These are phyloP conservation scores for Steccherinum ochraceum DNA, from an alignment of 768 basidiomycete species.

Conservation along the genomic window DNA sequence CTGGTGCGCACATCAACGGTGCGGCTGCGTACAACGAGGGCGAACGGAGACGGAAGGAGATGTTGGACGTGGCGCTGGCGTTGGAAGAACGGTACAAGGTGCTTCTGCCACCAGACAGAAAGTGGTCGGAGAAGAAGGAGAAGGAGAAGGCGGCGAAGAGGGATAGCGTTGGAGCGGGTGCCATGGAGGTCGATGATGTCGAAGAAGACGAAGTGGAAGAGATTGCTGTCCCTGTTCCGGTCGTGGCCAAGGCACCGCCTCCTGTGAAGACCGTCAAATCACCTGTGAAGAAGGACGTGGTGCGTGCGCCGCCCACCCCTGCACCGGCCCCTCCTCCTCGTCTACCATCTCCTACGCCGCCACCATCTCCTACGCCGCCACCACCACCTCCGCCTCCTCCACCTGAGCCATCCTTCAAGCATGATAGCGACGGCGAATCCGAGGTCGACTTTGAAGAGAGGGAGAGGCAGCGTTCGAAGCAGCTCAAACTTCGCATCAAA, in stretches of 20 bases:
- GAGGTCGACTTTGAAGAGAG: slow-evolving; percentile 27
- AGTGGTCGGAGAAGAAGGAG: slow-evolving; percentile 15
- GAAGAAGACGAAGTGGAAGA: slow-evolving; percentile 8
- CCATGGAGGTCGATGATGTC: slow-evolving; percentile 4
- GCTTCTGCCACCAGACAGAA: slow-evolving; percentile 61
- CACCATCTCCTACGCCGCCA: not conserved
- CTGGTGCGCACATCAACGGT: slow-evolving; percentile 32
- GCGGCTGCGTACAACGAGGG: slow-evolving; percentile 45
- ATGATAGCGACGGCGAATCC: slow-evolving; percentile 21
- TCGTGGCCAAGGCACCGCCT: slow-evolving; percentile 3
- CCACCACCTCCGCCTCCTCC: slow-evolving; percentile 4
- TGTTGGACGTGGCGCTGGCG: slow-evolving; percentile 60
- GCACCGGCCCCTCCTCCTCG: not conserved
- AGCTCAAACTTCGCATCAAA: slow-evolving; percentile 32
- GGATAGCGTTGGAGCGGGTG: slow-evolving; percentile 9
- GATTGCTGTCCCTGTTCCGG: not conserved
- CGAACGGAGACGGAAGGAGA: slow-evolving; percentile 66
- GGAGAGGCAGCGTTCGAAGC: slow-evolving; percentile 27
- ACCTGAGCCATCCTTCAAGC: slow-evolving; percentile 3
- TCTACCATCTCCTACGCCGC: slow-evolving; percentile 1
- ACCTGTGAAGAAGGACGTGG: not conserved
- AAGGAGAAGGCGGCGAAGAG: slow-evolving; percentile 9
- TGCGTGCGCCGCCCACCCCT: not conserved
- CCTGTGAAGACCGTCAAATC: not conserved
- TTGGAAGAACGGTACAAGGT: slow-evolving; percentile 70